Percentiles rank a stretch among this genome's conserved stretches.
phyloP scores from a whole-genome alignment of 208 protist genomes.

The Wallacemonas rigidus region DNA sequence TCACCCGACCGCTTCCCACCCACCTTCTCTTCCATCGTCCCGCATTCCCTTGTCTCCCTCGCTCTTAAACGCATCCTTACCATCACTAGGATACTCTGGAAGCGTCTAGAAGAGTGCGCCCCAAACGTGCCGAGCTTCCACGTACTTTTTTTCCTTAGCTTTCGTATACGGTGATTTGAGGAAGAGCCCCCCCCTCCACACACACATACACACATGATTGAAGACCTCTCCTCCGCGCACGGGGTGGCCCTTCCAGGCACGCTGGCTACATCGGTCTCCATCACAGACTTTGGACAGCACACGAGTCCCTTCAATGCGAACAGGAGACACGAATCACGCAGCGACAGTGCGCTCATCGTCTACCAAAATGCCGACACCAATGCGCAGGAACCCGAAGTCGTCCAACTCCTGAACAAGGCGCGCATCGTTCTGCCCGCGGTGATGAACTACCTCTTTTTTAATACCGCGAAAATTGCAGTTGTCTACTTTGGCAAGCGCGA shows the following conservation, averaged over 20 bases:
- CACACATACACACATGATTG: slow-evolving; percentile 28
- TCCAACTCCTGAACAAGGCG: slow-evolving; percentile 43
- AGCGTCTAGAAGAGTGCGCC: no score
- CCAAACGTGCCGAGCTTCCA: no score
- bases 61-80: no score
- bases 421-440: slow-evolving; percentile 54
- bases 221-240: slow-evolving; percentile 23
- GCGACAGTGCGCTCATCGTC: slow-evolving; percentile 49
- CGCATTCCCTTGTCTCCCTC: no score
- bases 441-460: slow-evolving; percentile 75
- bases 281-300: slow-evolving; percentile 16
- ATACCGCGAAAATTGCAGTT: slow-evolving; percentile 42
- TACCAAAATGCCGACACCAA: slow-evolving; percentile 50
- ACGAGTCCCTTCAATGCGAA: neutral
- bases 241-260: slow-evolving; percentile 17
- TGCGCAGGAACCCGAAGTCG: slow-evolving; percentile 25
- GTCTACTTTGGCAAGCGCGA: slow-evolving; percentile 69
- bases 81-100: no score
- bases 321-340: slow-evolving; percentile 18
- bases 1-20: no score
- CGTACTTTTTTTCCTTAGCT: no score
- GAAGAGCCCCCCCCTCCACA: neutral
- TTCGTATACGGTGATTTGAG: no score
- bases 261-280: neutral
- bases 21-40: no score